Evolutionary conservation across 345 rosid genomes (phyloP).

Genomic region (Laguncularia racemosa): DNA sequence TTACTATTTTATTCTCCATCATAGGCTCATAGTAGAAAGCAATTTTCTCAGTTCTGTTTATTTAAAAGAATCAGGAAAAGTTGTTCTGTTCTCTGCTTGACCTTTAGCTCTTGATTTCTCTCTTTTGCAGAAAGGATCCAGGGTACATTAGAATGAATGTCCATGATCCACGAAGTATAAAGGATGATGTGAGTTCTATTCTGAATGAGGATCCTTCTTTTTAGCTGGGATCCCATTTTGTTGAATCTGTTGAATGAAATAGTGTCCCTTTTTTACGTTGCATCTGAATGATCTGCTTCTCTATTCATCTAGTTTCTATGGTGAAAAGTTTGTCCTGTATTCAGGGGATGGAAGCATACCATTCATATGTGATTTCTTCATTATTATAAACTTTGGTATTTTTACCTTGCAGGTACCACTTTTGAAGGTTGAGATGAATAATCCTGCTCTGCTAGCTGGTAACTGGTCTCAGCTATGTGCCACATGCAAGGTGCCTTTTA

Average conservation of each 20-base stretch:
- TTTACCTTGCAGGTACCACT: slow-evolving; percentile 57
- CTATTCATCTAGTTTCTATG: too few relatives aligned
- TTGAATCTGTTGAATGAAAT: too few relatives aligned
- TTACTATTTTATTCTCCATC: too few relatives aligned
- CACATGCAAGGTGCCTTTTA: slow-evolving; percentile 77
- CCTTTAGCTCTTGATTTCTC: neutral
- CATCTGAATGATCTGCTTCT: too few relatives aligned
- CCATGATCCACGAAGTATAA: slow-evolving; percentile 73
- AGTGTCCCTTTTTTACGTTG: neutral
- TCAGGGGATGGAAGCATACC: neutral
- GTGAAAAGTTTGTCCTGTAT: neutral
- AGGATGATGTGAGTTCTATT: slow-evolving; percentile 72
- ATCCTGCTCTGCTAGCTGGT: slow-evolving; percentile 91
- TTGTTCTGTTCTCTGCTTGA: too few relatives aligned
- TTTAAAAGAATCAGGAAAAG: too few relatives aligned
- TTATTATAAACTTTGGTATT: neutral
- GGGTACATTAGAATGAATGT: slow-evolving; percentile 81
- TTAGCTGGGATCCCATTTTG: too few relatives aligned
- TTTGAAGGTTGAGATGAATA: slow-evolving; percentile 80
- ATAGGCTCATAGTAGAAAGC: too few relatives aligned
- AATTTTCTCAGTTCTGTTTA: too few relatives aligned
- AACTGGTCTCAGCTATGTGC: slow-evolving; percentile 98
- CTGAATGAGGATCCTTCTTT: slow-evolving; percentile 1
- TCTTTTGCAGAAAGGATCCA: slow-evolving; percentile 79
- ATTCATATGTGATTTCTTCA: slow-evolving; percentile 1